Evolutionary conservation across 2,329 filamentous ascomycete species (phyloP).

Genomic region (Penicillium thymicola): DNA sequence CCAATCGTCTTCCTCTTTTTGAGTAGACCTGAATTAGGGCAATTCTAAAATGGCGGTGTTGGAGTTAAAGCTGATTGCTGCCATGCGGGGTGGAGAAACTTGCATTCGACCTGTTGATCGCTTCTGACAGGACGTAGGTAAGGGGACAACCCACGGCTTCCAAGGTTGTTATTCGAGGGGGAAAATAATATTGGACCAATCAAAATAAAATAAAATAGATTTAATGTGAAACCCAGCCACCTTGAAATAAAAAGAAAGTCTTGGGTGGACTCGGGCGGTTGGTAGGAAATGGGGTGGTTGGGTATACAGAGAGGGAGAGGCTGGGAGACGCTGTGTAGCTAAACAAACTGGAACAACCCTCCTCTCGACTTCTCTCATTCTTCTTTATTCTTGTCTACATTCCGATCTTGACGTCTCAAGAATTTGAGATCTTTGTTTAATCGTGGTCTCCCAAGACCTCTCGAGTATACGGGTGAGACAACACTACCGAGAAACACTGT

Average conservation of each 20-base stretch:
- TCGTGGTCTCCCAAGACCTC: conserved; percentile 12
- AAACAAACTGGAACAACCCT: conserved; percentile 13
- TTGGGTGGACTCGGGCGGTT: conserved; percentile 7
- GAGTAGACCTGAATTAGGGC: not conserved
- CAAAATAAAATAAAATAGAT: not conserved
- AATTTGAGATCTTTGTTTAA: conserved; percentile 2
- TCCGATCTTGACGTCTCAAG: conserved; percentile 8
- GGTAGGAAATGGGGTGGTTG: conserved; percentile 37
- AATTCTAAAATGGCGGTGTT: conserved; percentile 6
- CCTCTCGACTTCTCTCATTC: conserved; percentile 13
- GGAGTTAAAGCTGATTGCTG: conserved; percentile 8
- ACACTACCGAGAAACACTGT: not conserved
- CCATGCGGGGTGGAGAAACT: conserved; percentile 13
- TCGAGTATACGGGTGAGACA: conserved; percentile 11
- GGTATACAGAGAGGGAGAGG: conserved; percentile 29
- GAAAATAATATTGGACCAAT: not conserved
- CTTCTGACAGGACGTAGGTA: not conserved
- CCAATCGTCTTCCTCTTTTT: not conserved
- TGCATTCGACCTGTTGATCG: conserved; percentile 1
- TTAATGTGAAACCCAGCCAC: conserved; percentile 23
- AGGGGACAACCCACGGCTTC: not conserved
- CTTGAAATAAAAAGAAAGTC: not conserved
- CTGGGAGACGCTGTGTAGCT: conserved; percentile 25
- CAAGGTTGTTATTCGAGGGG: not conserved
- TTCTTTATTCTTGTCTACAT: conserved; percentile 15